Conservation (phyloP, 2,329 filamentous ascomycete genomes). For the Aureobasidium subglaciale region DNA sequence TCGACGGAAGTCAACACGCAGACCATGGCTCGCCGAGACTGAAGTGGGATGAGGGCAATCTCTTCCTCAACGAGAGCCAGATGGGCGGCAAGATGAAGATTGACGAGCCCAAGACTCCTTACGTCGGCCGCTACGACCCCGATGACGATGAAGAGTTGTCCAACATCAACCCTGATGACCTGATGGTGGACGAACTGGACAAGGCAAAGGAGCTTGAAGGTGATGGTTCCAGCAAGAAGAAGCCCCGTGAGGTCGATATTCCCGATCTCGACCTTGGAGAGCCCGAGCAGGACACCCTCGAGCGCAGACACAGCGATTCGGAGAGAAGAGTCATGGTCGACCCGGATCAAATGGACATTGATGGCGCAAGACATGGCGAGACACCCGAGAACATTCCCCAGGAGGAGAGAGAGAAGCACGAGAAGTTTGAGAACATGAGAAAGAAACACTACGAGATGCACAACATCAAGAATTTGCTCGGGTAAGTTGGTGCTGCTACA, state of each 20-base stretch:
- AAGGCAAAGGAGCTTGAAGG: conserved; percentile 35
- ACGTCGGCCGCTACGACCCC: conserved; percentile 86
- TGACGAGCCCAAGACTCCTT: conserved; percentile 95
- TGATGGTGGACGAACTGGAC: conserved; percentile 63
- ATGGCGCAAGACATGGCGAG: conserved; percentile 50
- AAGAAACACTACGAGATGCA: conserved; percentile 99
- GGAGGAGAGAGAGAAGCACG: conserved; percentile 86
- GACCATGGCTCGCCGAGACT: conserved; percentile 64
- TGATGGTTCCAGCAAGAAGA: conserved; percentile 31
- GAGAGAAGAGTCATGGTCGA: conserved; percentile 75
- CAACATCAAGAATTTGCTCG: conserved; percentile 80
- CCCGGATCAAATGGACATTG: conserved; percentile 32
- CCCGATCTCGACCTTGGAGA: conserved; percentile 88
- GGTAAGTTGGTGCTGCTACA: conserved; percentile 42
- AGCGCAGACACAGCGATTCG: conserved; percentile 33
- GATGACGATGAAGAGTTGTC: conserved; percentile 71
- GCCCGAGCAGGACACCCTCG: conserved; percentile 56
- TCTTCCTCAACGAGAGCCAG: conserved; percentile 95
- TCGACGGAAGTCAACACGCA: conserved; percentile 41
- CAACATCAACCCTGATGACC: conserved; percentile 61
- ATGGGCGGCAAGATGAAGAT: conserved; percentile 98
- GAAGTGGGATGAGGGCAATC: conserved; percentile 98
- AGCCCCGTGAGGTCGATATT: conserved; percentile 65
- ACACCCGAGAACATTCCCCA: conserved; percentile 46
- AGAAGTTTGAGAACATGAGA: conserved; percentile 79